These are phyloP conservation scores for Flaveria robusta DNA, from an alignment of 129 eudicot genomes.

Conservation along the genomic window DNA sequence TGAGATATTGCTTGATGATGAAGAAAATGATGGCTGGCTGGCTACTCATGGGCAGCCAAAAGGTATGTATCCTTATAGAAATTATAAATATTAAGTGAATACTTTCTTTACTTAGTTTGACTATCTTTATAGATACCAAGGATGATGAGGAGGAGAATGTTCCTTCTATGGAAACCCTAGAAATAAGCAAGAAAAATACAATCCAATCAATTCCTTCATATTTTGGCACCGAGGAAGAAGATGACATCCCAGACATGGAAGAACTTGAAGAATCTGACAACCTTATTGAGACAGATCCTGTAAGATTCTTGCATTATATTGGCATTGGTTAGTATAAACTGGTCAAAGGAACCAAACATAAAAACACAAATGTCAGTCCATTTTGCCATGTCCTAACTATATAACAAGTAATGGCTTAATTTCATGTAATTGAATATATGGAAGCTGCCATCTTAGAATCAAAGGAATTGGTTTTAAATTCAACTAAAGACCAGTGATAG, in stretches of 20 bases:
- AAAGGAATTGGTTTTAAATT: not conserved
- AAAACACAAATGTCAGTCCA: not conserved
- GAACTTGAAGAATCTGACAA: constrained; percentile 87
- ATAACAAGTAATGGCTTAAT: not conserved
- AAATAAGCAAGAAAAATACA: constrained; percentile 62
- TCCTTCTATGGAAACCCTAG: constrained; percentile 88
- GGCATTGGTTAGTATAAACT: not conserved
- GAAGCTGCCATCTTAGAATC: not conserved
- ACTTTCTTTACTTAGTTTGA: constrained; percentile 17
- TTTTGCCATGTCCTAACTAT: not conserved
- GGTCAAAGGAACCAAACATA: not conserved
- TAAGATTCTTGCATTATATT: constrained; percentile 35
- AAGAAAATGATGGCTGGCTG: constrained; percentile 93
- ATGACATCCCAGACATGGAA: constrained; percentile 88
- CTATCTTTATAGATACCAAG: constrained; percentile 52
- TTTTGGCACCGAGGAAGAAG: constrained; percentile 87
- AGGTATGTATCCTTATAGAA: constrained; percentile 45
- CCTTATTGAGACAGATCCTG: constrained; percentile 82
- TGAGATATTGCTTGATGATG: constrained; percentile 86
- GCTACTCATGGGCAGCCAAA: constrained; percentile 97
- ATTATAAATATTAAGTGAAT: not conserved
- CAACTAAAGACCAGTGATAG: not conserved
- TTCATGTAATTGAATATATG: not conserved
- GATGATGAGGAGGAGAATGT: constrained; percentile 68
- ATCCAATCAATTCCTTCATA: constrained; percentile 80